These are phyloP conservation scores for Phytophthora tubulina DNA, from an alignment of 352 stramenopile species.

Conservation along the genomic window DNA sequence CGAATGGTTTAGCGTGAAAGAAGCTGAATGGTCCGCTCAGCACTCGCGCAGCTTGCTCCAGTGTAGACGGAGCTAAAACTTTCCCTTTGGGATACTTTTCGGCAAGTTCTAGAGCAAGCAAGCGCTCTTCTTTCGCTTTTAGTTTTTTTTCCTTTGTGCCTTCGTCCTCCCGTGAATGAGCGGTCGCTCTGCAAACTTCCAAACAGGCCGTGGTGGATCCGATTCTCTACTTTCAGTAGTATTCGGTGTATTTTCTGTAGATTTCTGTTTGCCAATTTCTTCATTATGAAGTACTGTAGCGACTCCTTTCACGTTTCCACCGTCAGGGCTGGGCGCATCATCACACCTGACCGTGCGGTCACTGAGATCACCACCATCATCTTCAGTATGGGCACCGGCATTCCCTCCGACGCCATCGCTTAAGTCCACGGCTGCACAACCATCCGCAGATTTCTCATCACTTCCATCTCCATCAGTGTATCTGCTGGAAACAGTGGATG, in stretches of 20 bases:
- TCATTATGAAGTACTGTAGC: no score
- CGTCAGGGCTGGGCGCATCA: no score
- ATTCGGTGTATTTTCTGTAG: conserved; percentile 3
- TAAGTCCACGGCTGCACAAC: no score
- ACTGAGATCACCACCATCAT: no score
- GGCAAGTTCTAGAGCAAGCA: not conserved
- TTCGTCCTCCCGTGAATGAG: not conserved
- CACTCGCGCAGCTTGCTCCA: not conserved
- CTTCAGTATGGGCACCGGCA: no score
- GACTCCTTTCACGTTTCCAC: no score
- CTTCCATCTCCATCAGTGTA: no score
- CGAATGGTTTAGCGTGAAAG: conserved; percentile 1
- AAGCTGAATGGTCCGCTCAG: conserved; percentile 11
- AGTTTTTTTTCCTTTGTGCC: not conserved
- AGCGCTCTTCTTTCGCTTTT: not conserved
- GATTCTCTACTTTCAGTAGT: not conserved
- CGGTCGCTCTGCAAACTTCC: not conserved
- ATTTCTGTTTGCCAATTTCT: no score
- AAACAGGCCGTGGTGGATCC: not conserved
- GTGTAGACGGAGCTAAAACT: not conserved
- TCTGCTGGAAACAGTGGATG: no score
- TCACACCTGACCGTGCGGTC: no score
- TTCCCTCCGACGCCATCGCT: no score
- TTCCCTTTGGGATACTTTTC: conserved; percentile 2
- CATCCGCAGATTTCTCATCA: no score